phyloP scores from a whole-genome alignment of 306 rosid genomes.

The Amphicarpaea edgeworthii region DNA sequence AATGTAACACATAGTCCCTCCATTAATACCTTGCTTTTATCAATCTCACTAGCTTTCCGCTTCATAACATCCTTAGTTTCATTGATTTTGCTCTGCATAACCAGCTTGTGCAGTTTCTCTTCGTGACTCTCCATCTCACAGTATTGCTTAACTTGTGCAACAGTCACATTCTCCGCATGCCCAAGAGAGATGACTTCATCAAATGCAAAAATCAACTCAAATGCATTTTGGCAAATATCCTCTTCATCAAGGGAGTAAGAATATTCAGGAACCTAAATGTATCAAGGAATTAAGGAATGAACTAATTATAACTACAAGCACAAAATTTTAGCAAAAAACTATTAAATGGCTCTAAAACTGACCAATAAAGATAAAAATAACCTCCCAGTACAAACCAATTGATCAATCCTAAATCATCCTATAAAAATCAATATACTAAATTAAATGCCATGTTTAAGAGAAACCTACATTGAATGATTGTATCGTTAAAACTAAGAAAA shows the following conservation, averaged over 20 bases:
- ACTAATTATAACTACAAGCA: slow-evolving; percentile 10
- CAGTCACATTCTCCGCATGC: slow-evolving; percentile 84
- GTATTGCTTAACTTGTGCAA: slow-evolving; percentile 88
- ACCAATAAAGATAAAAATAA: slow-evolving; percentile 6
- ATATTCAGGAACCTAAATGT: slow-evolving; percentile 88
- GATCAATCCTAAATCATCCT: slow-evolving; percentile 15
- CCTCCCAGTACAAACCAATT: slow-evolving; percentile 12
- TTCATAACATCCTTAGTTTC: slow-evolving; percentile 96
- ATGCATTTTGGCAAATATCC: slow-evolving; percentile 80
- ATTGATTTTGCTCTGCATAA: slow-evolving; percentile 89
- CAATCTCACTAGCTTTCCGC: slow-evolving; percentile 97
- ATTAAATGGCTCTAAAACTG: background rate
- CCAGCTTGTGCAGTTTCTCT: slow-evolving; percentile 93
- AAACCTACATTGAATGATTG: slow-evolving; percentile 2
- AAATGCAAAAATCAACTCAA: slow-evolving; percentile 93
- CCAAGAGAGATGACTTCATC: slow-evolving; percentile 97
- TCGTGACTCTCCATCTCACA: slow-evolving; percentile 98
- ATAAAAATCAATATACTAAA: slow-evolving; percentile 25
- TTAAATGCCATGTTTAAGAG: slow-evolving; percentile 16
- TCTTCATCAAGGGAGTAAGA: slow-evolving; percentile 90
- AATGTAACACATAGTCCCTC: background rate
- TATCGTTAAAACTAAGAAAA: slow-evolving; percentile 29
- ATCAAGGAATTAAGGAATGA: slow-evolving; percentile 74
- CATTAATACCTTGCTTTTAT: slow-evolving; percentile 91
- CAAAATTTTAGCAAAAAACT: background rate